These are phyloP conservation scores for Leavenworthia alabamica DNA, from an alignment of 345 rosid species.

Conservation along the genomic window DNA sequence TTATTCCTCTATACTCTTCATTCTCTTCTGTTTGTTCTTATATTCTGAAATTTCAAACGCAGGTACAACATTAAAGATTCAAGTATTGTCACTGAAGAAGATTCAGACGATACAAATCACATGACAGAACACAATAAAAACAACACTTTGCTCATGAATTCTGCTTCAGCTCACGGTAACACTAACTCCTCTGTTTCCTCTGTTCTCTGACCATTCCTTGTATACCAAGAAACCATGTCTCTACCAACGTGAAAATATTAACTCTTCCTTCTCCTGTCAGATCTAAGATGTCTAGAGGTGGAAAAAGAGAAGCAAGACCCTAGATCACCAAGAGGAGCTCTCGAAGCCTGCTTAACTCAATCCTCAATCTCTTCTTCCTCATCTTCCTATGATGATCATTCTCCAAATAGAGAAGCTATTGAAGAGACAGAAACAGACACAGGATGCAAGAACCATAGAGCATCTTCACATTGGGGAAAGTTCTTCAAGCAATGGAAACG, in stretches of 20 bases:
- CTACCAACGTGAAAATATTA: background rate
- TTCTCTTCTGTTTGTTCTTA: background rate
- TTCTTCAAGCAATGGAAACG: constrained; percentile 66
- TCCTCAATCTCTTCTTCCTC: constrained; percentile 18
- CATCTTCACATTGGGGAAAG: constrained; percentile 53
- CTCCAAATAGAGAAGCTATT: constrained; percentile 9
- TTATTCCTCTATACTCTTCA: background rate
- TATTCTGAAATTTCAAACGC: background rate
- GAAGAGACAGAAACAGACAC: constrained; percentile 15
- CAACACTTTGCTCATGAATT: constrained; percentile 32
- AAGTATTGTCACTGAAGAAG: constrained; percentile 21
- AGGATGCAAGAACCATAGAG: constrained; percentile 28
- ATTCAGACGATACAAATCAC: constrained; percentile 11
- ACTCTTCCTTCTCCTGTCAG: constrained; percentile 26
- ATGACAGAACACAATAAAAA: constrained; percentile 29
- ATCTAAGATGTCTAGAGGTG: constrained; percentile 38
- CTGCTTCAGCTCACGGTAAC: constrained; percentile 58
- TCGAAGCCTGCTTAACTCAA: constrained; percentile 49
- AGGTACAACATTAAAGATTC: constrained; percentile 41
- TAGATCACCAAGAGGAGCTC: constrained; percentile 57
- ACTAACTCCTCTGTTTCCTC: background rate
- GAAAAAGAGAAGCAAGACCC: constrained; percentile 41
- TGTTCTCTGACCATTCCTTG: background rate
- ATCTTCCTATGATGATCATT: constrained; percentile 8
- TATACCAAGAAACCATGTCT: constrained; percentile 12